Base-by-base conservation (phyloP, 352 stramenopile species). In the Sclerospora graminicola region DNA sequence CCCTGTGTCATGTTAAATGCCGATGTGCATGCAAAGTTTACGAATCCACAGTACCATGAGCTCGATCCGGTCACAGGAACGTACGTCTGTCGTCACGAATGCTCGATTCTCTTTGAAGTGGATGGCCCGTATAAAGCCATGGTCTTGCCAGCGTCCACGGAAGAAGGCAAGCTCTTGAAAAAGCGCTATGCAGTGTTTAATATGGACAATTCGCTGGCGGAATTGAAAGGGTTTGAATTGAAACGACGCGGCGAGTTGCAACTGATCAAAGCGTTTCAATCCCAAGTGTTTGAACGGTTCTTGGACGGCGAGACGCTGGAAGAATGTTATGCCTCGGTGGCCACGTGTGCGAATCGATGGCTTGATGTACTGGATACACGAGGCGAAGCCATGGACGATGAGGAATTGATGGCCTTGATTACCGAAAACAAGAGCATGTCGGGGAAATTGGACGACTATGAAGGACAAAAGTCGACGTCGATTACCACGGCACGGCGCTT, bases 1-100 rank as follows among this genome's bases (percentile, higher is more conserved):
- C 96, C 96, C 8, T 99, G 96, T 58, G 87, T 98, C 28, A 99
- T 99, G 95, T 69, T 99, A 11, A 99, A 99, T 62, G 95, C 95
- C 15, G 90, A 98, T 58, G 93, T 99, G 5, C 82, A 99, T 45
- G 85, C 96, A 33, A 96, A 97, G 46, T 99, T 98, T 64, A 98
- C 95, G 14, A 99, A 99, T 55, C 93, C 98, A 43, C 96, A 99
- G 63, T 89, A 89, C 49, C 75, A 89, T 15, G 75, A 84, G 28
- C 43, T 78, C 21, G 67, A 83, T 29, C 35, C 46, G 0, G 54
- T 48, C 6, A 74, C 69, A 8, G 83, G 85, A 18, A 82, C 72
- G 26, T 99, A 98, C 57, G 83, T 89, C 24, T 97, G 75, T 14
- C 76, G 89, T 24, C 92, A 81, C 16, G 96, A 99, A 53, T 98